These are phyloP conservation scores for Silybum marianum DNA, from an alignment of 129 eudicot genomes.

Conservation along the genomic window DNA sequence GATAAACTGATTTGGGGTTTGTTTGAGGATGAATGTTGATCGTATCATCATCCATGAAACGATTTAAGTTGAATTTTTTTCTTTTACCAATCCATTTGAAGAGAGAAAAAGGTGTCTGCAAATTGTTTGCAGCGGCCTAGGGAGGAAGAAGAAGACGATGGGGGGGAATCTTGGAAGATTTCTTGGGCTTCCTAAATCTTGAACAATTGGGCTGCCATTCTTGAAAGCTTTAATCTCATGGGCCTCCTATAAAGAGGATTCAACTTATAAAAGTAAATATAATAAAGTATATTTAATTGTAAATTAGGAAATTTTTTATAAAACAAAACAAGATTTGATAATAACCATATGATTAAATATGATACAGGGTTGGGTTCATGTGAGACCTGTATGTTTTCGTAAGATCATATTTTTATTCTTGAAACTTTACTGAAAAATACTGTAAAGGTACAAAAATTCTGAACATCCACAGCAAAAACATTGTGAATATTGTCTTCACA, in stretches of 20 bases:
- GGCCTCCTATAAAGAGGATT: not conserved
- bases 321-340: too few species aligned
- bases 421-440: too few species aligned
- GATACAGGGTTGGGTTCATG: too few species aligned
- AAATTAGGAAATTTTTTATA: too few species aligned
- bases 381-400: too few species aligned
- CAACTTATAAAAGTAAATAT: not conserved
- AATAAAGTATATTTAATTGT: too few species aligned
- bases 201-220: not conserved
- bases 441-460: too few species aligned
- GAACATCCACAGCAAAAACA: too few species aligned
- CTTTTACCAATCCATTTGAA: slow-evolving; percentile 21
- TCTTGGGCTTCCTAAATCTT: slow-evolving; percentile 23
- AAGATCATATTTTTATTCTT: too few species aligned
- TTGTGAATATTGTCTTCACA: too few species aligned
- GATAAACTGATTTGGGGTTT: slow-evolving; percentile 9
- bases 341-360: too few species aligned
- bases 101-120: slow-evolving; percentile 18
- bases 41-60: slow-evolving; percentile 38
- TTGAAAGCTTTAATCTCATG: not conserved
- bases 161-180: slow-evolving; percentile 9
- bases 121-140: slow-evolving; percentile 32
- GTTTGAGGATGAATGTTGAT: slow-evolving; percentile 36
- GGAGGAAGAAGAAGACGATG: slow-evolving; percentile 17
- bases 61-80: not conserved